A percentile compares a stretch with the other conserved stretches of the same genome.
Evolutionary conservation across 106 monocot species (phyloP).

Genomic region (Dioscorea zingiberensis): DNA sequence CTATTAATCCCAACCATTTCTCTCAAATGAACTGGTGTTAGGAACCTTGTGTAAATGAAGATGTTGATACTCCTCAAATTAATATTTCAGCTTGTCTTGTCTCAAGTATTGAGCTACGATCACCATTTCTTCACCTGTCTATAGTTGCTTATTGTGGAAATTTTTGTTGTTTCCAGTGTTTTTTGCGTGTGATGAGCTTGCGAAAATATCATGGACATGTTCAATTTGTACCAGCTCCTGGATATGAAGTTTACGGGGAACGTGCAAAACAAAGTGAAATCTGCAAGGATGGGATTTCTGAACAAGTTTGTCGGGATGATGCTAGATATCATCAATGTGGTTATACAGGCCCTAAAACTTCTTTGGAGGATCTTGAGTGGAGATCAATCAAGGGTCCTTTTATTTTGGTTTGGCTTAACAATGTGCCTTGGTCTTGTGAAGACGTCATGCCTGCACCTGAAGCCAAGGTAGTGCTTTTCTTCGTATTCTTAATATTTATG

Average conservation of each 20-base stretch:
- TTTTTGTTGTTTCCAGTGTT: conserved; percentile 24
- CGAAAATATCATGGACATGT: conserved; percentile 51
- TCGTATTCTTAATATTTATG: no score
- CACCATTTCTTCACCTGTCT: neutral
- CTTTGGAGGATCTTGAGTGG: conserved; percentile 47
- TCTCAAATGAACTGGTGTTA: no score
- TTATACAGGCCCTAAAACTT: conserved; percentile 48
- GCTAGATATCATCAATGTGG: conserved; percentile 11
- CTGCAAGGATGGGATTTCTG: neutral
- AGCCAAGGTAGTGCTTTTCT: conserved; percentile 68
- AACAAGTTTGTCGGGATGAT: neutral
- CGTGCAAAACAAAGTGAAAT: conserved; percentile 13
- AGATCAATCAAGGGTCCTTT: conserved; percentile 69
- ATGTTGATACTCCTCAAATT: no score
- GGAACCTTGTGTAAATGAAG: no score
- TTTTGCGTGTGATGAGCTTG: conserved; percentile 54
- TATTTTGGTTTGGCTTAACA: conserved; percentile 59
- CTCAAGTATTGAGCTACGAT: no score
- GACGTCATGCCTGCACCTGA: conserved; percentile 68
- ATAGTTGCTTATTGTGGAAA: no score
- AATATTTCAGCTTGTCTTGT: no score
- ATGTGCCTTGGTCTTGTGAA: conserved; percentile 65
- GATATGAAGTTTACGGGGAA: conserved; percentile 58
- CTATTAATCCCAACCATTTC: no score
- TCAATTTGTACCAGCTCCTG: conserved; percentile 65